Evolutionary conservation across 1,284 basidiomycete genomes (phyloP).

Genomic region (Tilletia indica): DNA sequence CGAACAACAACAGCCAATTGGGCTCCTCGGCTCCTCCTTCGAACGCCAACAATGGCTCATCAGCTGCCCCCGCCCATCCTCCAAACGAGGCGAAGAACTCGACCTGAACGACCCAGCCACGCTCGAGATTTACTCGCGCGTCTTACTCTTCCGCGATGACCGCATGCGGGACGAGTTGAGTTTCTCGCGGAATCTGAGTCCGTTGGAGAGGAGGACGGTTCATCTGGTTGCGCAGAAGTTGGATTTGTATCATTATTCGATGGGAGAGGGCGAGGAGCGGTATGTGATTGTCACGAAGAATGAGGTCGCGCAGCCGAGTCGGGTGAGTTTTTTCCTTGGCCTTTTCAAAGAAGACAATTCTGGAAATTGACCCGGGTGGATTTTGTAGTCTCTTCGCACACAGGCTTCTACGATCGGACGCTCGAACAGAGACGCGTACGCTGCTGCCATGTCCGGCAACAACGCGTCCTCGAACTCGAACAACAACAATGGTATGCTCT

Average conservation of each 20-base stretch:
- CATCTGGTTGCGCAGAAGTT: slow-evolving; percentile 95
- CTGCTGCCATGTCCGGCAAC: not conserved
- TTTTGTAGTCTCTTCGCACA: slow-evolving; percentile 31
- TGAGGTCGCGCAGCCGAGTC: slow-evolving; percentile 27
- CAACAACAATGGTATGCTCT: slow-evolving; percentile 28
- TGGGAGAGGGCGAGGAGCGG: slow-evolving; percentile 86
- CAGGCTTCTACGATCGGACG: slow-evolving; percentile 48
- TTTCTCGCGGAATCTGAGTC: slow-evolving; percentile 79
- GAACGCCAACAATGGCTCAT: not conserved
- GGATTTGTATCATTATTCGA: slow-evolving; percentile 87
- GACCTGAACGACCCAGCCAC: slow-evolving; percentile 95
- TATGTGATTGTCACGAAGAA: slow-evolving; percentile 75
- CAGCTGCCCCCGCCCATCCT: no score
- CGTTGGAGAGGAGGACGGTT: slow-evolving; percentile 85
- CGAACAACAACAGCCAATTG: slow-evolving; percentile 56
- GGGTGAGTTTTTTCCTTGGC: not conserved
- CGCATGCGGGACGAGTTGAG: slow-evolving; percentile 95
- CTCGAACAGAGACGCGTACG: slow-evolving; percentile 26
- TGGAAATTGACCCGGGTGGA: no score
- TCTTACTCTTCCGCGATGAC: slow-evolving; percentile 96
- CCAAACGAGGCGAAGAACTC: slow-evolving; percentile 62
- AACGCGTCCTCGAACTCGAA: slow-evolving; percentile 11
- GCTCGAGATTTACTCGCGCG: slow-evolving; percentile 93
- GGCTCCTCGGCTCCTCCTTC: slow-evolving; percentile 40
- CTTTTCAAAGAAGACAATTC: no score